Evolutionary conservation across 2,329 filamentous ascomycete species (phyloP).

Genomic region (Phyllosticta citrichinensis): DNA sequence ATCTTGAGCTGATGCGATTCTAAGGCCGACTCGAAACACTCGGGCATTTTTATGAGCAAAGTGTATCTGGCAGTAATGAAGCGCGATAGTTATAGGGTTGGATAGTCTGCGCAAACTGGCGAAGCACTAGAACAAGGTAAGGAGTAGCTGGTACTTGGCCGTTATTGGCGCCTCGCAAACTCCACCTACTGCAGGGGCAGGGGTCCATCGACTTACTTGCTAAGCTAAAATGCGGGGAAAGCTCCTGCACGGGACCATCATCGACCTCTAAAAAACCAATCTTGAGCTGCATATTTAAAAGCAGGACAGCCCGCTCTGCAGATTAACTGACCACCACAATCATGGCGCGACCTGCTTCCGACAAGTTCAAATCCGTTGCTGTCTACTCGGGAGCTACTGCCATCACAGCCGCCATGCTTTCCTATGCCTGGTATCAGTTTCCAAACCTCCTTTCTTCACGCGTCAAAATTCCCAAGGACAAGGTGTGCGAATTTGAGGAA

Average conservation of each 20-base stretch:
- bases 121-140: background rate
- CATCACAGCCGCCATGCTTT: conserved; percentile 3
- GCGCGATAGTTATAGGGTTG: background rate
- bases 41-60: background rate
- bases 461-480: background rate
- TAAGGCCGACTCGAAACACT: background rate
- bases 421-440: conserved; percentile 1
- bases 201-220: background rate
- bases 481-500: conserved; percentile 60
- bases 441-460: conserved; percentile 1
- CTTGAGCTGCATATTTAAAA: background rate
- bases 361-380: background rate
- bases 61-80: background rate
- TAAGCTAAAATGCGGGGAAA: conserved; percentile 4
- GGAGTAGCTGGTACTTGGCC: background rate
- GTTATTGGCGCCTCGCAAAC: background rate
- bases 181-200: background rate
- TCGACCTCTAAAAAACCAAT: background rate
- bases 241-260: background rate
- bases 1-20: background rate
- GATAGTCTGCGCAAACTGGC: background rate
- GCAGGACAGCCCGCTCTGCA: background rate
- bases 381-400: background rate
- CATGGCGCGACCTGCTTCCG: background rate
- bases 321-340: background rate